Conservation (phyloP, 495 filamentous ascomycete genomes). For the Schizothecium vesticola region DNA sequence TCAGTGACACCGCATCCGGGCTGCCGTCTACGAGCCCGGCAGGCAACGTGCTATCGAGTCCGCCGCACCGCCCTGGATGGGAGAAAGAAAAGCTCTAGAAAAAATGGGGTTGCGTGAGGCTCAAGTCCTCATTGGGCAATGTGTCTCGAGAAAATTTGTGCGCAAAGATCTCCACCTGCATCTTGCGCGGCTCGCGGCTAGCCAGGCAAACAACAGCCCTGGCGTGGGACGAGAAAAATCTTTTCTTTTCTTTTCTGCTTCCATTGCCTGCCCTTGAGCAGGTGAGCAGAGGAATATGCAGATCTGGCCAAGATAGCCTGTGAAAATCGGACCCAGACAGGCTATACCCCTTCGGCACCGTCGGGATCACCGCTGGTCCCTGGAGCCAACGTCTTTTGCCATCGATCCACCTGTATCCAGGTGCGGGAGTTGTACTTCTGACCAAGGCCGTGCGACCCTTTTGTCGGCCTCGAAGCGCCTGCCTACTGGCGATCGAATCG, state of each 20-base stretch:
- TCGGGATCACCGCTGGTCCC: background rate
- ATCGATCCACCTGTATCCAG: background rate
- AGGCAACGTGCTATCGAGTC: background rate
- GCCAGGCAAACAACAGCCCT: background rate
- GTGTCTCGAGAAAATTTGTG: background rate
- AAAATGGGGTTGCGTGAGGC: background rate
- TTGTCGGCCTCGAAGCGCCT: background rate
- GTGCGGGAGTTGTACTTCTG: background rate
- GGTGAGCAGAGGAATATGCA: background rate
- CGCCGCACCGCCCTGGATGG: background rate
- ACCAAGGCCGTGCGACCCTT: background rate
- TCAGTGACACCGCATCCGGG: background rate
- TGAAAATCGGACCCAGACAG: background rate
- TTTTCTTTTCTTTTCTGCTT: background rate
- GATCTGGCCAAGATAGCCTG: background rate
- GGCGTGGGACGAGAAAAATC: background rate
- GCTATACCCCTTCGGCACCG: background rate
- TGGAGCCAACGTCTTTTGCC: background rate
- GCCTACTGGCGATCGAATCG: background rate
- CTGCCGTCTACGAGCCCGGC: background rate
- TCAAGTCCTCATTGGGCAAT: background rate
- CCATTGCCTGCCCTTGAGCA: background rate
- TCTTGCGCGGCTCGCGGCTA: constrained; percentile 6
- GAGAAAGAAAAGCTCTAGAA: constrained; percentile 1
- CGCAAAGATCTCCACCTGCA: background rate